A percentile compares a stretch with the other conserved stretches of the same genome.
Evolutionary conservation across 768 basidiomycete genomes (phyloP).

Genomic region (Podaxis carcinomalis): DNA sequence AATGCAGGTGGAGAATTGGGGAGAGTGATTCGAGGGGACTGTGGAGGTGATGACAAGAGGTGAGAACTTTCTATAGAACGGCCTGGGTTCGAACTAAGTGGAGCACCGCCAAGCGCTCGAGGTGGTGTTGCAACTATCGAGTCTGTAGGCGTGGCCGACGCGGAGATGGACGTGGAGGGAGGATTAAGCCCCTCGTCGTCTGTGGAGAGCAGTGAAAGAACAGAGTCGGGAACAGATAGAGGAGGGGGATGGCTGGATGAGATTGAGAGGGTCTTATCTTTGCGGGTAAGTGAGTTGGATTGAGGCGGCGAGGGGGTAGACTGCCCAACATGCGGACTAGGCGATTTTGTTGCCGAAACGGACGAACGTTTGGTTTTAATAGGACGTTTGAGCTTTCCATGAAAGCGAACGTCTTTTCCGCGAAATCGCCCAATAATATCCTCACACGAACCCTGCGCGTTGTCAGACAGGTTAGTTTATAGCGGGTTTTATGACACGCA

Average conservation of each 20-base stretch:
- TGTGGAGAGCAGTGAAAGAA: not conserved
- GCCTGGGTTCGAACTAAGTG: not conserved
- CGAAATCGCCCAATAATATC: slow-evolving; percentile 79
- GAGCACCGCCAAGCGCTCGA: not conserved
- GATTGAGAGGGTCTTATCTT: not conserved
- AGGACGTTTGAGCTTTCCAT: slow-evolving; percentile 72
- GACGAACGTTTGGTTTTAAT: slow-evolving; percentile 70
- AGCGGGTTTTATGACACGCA: slow-evolving; percentile 21
- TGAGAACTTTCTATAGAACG: not conserved
- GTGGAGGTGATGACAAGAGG: not conserved
- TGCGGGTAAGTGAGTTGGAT: not conserved
- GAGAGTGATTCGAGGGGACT: slow-evolving; percentile 1
- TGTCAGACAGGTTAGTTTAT: not conserved
- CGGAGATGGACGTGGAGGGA: slow-evolving; percentile 9
- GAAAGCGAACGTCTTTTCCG: slow-evolving; percentile 61
- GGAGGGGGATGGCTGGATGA: not conserved
- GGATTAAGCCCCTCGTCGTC: not conserved
- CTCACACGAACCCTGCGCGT: slow-evolving; percentile 74
- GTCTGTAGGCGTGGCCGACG: slow-evolving; percentile 3
- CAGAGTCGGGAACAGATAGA: not conserved
- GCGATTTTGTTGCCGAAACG: slow-evolving; percentile 18
- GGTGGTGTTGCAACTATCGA: not conserved
- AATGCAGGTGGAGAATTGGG: not conserved
- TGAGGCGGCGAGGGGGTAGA: not conserved
- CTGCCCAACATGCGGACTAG: slow-evolving; percentile 12